A percentile compares a stretch with the other conserved stretches of the same genome.
Evolutionary conservation across 2,329 filamentous ascomycete genomes (phyloP).

Genomic region (Paecilomyces sp.): DNA sequence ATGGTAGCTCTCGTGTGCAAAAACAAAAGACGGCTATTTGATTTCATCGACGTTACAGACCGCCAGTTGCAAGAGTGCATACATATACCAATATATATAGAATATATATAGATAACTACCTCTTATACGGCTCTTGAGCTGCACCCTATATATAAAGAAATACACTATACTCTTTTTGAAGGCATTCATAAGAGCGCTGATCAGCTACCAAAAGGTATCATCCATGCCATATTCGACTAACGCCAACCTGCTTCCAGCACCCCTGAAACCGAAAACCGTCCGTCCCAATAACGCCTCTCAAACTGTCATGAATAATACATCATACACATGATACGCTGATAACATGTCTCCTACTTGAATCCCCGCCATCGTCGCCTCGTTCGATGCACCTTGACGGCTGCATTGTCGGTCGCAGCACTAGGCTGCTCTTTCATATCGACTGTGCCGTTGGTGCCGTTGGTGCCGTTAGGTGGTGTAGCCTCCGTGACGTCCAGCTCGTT

Average conservation of each 20-base stretch:
- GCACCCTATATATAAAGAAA: too few species aligned
- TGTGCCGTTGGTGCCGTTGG: constrained; percentile 7
- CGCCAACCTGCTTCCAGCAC: background rate
- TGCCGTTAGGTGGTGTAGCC: constrained; percentile 9
- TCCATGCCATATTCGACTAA: background rate
- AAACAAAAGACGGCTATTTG: background rate
- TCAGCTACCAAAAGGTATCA: background rate
- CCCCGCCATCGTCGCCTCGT: constrained; percentile 24
- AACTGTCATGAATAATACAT: background rate
- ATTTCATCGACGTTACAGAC: background rate
- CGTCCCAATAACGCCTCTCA: background rate
- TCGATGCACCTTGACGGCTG: constrained; percentile 19
- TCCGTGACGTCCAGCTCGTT: constrained; percentile 37
- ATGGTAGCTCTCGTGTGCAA: background rate
- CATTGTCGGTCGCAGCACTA: constrained; percentile 7
- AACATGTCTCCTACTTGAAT: constrained; percentile 12
- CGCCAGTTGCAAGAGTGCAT: background rate
- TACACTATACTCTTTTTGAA: background rate
- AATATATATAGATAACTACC: background rate
- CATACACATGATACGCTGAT: background rate
- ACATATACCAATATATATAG: background rate
- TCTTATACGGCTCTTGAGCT: too few species aligned
- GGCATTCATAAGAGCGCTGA: background rate
- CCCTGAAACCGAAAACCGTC: background rate
- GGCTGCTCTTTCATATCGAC: constrained; percentile 7